A percentile compares a stretch with the other conserved stretches of the same genome.
Evolutionary conservation across 768 basidiomycete genomes (phyloP).

Genomic region (Auriculariales sp.): DNA sequence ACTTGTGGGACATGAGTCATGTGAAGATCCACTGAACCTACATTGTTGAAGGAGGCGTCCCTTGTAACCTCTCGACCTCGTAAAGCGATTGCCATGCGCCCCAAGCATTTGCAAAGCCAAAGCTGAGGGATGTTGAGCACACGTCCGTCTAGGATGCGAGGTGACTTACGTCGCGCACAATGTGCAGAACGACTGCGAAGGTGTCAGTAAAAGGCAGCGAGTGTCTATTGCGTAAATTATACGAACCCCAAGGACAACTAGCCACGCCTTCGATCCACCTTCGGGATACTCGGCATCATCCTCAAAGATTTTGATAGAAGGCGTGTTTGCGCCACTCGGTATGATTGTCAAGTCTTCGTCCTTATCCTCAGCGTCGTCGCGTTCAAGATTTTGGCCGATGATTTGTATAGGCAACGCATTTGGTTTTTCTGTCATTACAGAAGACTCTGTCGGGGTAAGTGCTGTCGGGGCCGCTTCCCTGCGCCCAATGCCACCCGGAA

Average conservation of each 20-base stretch:
- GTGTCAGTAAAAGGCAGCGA: neutral
- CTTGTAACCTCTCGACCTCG: neutral
- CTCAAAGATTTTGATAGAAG: no score
- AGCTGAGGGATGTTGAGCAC: conserved; percentile 17
- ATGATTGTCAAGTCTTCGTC: no score
- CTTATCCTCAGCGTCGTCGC: no score
- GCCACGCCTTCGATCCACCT: conserved; percentile 6
- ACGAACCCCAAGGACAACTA: conserved; percentile 3
- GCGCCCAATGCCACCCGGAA: no score
- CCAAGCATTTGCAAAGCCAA: conserved; percentile 46
- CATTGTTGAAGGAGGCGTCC: neutral
- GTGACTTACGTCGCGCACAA: conserved; percentile 26
- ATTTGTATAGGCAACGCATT: no score
- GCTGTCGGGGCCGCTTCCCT: no score
- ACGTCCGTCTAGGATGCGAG: neutral
- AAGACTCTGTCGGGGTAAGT: no score
- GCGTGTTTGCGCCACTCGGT: no score
- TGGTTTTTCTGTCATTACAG: no score
- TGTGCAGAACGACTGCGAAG: conserved; percentile 7
- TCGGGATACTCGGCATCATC: conserved; percentile 5
- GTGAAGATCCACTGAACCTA: conserved; percentile 51
- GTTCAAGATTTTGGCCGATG: no score
- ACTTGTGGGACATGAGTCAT: neutral
- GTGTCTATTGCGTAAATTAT: neutral
- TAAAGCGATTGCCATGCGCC: conserved; percentile 4